Evolutionary conservation across 1,284 basidiomycete species (phyloP).

Genomic region (Omphalotus olearius): DNA sequence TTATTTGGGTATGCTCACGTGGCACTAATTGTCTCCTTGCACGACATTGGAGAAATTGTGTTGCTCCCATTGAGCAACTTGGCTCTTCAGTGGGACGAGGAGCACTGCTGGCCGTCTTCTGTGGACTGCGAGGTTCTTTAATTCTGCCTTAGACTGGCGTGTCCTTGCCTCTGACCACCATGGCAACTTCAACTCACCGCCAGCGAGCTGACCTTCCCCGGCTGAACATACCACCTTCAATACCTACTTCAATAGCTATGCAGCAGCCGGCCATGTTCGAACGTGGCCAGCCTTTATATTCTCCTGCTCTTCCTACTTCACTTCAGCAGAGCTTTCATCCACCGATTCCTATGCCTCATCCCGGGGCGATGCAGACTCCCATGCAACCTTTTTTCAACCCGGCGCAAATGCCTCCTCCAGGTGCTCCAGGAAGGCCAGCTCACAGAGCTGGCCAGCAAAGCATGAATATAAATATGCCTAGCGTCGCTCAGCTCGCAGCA

Average conservation of each 20-base stretch:
- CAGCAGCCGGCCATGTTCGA: conserved; percentile 34
- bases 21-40: too few relatives aligned
- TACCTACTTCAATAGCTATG: conserved; percentile 20
- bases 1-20: too few relatives aligned
- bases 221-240: conserved; percentile 12
- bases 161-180: background rate
- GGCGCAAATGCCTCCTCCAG: conserved; percentile 33
- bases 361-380: conserved; percentile 51
- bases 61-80: too few relatives aligned
- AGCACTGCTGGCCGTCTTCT: too few relatives aligned
- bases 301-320: conserved; percentile 60
- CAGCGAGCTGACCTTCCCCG: conserved; percentile 13
- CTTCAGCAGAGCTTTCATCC: conserved; percentile 58
- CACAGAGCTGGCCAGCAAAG: conserved; percentile 40
- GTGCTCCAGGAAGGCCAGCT: conserved; percentile 47
- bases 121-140: background rate
- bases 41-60: too few relatives aligned
- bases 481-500: conserved; percentile 54
- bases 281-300: conserved; percentile 48
- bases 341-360: conserved; percentile 32
- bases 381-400: conserved; percentile 62
- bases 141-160: background rate
- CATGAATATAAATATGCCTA: conserved; percentile 29
- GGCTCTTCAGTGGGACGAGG: too few relatives aligned
- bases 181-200: conserved; percentile 11